phyloP scores from a whole-genome alignment of 371 early-diverging fungal species.

The Circinella umbellata region DNA sequence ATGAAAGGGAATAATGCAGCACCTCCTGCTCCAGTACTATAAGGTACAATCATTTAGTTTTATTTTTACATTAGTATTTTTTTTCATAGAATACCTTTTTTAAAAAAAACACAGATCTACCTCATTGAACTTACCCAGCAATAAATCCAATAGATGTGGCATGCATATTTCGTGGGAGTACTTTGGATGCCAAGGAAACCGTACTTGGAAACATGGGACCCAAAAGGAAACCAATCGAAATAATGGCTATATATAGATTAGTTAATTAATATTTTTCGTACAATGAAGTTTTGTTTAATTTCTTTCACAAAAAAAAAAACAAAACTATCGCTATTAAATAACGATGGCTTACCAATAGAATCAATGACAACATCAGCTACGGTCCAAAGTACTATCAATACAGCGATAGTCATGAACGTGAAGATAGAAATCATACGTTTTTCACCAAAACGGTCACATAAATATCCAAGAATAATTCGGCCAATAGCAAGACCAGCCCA shows the following conservation, averaged over 20 bases:
- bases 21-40: constrained; percentile 36
- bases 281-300: neutral
- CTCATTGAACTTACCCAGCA: constrained; percentile 25
- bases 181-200: constrained; percentile 34
- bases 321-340: no score
- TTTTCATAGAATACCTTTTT: neutral
- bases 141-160: constrained; percentile 41
- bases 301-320: no score
- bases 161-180: constrained; percentile 31
- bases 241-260: constrained; percentile 17
- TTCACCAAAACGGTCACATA: constrained; percentile 34
- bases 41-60: neutral
- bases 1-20: constrained; percentile 36
- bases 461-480: constrained; percentile 34
- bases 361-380: constrained; percentile 22
- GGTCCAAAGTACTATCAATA: constrained; percentile 18
- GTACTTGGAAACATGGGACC: constrained; percentile 45
- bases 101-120: neutral
- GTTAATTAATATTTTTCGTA: neutral
- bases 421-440: constrained; percentile 28
- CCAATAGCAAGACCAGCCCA: constrained; percentile 40
- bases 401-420: constrained; percentile 16
- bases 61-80: neutral
- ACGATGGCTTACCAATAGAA: constrained; percentile 24
- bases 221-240: constrained; percentile 27